These are phyloP conservation scores for Groenewaldozyma salmanticensis DNA, from an alignment of 805 yeast species.

Conservation along the genomic window DNA sequence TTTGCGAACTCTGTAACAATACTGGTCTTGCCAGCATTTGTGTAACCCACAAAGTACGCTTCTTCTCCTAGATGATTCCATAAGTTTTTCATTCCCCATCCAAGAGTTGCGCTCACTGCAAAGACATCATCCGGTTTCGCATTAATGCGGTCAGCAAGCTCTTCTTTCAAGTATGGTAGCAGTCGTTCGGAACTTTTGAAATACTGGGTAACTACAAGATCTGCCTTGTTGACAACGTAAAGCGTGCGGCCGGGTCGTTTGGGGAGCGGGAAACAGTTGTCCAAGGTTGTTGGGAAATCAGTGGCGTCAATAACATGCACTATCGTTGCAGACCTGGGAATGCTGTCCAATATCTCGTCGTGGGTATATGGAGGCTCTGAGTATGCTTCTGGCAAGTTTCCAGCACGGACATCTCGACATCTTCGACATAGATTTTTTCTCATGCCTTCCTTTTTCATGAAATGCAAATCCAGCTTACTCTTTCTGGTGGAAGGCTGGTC, in stretches of 20 bases:
- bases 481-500: slow-evolving; percentile 2
- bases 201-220: slow-evolving; percentile 32
- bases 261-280: slow-evolving; percentile 13
- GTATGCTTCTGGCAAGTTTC: slow-evolving; percentile 3
- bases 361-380: slow-evolving; percentile 12
- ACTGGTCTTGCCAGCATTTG: slow-evolving; percentile 83
- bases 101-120: slow-evolving; percentile 40
- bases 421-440: slow-evolving; percentile 16
- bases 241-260: slow-evolving; percentile 21
- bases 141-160: slow-evolving; percentile 25
- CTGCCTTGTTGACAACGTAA: slow-evolving; percentile 33
- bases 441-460: slow-evolving; percentile 5
- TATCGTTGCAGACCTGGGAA: slow-evolving; percentile 40
- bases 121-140: slow-evolving; percentile 35
- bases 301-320: slow-evolving; percentile 55
- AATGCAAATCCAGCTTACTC: slow-evolving; percentile 1
- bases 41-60: slow-evolving; percentile 60
- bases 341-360: slow-evolving; percentile 17
- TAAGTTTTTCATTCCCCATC: slow-evolving; percentile 43
- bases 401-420: slow-evolving; percentile 15
- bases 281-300: slow-evolving; percentile 63
- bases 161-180: slow-evolving; percentile 23
- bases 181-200: slow-evolving; percentile 16
- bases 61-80: slow-evolving; percentile 28
- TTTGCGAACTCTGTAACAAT: slow-evolving; percentile 62